Evolutionary conservation across 1,284 basidiomycete genomes (phyloP), one percentile per base, ranked within the genome.

Genomic region (Trichosporon ovoides): DNA sequence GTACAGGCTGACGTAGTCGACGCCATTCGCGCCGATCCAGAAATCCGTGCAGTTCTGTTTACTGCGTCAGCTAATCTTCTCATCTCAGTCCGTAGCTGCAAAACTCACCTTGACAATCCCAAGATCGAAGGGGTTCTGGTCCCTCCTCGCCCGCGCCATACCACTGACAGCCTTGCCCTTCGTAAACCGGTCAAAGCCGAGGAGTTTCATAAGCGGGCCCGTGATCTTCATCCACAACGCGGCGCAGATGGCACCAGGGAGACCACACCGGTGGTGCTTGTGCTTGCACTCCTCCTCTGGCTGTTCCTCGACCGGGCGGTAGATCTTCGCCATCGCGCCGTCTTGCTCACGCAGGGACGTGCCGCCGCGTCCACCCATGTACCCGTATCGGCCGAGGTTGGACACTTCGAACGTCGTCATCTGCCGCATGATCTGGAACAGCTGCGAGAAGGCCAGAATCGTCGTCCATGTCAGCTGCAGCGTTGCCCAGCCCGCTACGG

Each of bases 361-460:
- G 7, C 90, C 89, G 3, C 81, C 81, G 31, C 89, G 85, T 0
- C 93, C 93, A 49, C 95, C 96, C 92, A 98, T 97, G 80, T 87
- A 98, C 3, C 96, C 95, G 70, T 88, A 97, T 52, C 95, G 83
- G 0, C 94, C 92, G 3, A 98, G 84, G 72, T 98, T 98, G 59
- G 87, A 88, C 6, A 98, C 90, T 73, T 99, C 95, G 58, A 96
- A 83, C 0, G 95, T 97, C 1, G 95, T 99, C 85, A 98, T 91
- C 72, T 98, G 95, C 18, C 88, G 83, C 10, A 87, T 83, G 55
- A 98, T 84, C 77, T 98, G 95, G 88, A 89, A 96, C 38, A 87
- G 80, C 69, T 98, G 96, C 7, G 86, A 86, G 36, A 81, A 82
- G 53, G 95, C 84, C 48, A 99, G 85, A 56, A 98, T 83, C 40